Conservation (phyloP, 192 early-diverging fungal genomes). For the Geranomyces variabilis region DNA sequence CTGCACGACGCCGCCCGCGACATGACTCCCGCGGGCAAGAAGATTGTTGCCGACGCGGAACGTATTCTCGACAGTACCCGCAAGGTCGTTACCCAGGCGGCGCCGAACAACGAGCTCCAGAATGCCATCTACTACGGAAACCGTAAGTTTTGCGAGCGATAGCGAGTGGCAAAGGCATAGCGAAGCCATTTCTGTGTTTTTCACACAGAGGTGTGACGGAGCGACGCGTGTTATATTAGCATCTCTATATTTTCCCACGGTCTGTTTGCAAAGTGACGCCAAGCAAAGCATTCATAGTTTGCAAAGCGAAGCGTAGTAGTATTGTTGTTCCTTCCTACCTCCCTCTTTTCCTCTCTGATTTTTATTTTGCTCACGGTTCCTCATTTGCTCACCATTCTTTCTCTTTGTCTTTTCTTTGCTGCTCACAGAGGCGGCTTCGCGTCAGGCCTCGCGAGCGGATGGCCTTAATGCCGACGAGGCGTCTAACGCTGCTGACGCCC, state of each 20-base stretch:
- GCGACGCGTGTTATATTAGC: background rate
- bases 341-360: no score
- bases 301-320: no score
- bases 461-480: slow-evolving; percentile 7
- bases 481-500: slow-evolving; percentile 27
- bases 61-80: slow-evolving; percentile 41
- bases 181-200: background rate
- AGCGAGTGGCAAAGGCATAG: no score
- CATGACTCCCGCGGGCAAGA: slow-evolving; percentile 52
- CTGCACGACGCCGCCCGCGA: slow-evolving; percentile 32
- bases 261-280: no score
- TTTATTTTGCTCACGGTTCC: no score
- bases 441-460: background rate
- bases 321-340: no score
- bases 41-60: slow-evolving; percentile 46
- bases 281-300: no score
- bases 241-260: background rate
- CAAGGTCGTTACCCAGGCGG: slow-evolving; percentile 46
- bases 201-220: background rate
- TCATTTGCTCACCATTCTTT: no score
- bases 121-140: slow-evolving; percentile 37
- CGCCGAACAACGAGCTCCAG: slow-evolving; percentile 53
- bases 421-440: slow-evolving; percentile 1
- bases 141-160: slow-evolving; percentile 17
- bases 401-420: background rate